phyloP scores from a whole-genome alignment of 2,329 filamentous ascomycete species.

The Amylocarpus encephaloides region DNA sequence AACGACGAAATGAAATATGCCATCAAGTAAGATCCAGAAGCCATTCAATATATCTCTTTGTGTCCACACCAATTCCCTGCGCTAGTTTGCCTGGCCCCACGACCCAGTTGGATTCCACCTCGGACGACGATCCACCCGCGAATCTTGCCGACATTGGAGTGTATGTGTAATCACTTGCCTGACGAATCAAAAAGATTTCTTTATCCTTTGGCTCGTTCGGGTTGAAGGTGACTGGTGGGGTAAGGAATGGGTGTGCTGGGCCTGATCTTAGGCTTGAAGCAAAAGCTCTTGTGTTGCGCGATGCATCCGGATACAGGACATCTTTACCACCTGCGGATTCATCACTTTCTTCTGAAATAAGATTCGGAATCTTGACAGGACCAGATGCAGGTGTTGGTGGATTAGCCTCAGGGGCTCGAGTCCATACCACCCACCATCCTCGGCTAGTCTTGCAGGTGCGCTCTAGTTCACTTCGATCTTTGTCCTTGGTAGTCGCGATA shows the following conservation, averaged over 20 bases:
- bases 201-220: conserved; percentile 34
- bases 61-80: conserved; percentile 72
- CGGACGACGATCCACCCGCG: conserved; percentile 21
- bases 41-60: conserved; percentile 67
- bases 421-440: conserved; percentile 68
- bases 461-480: conserved; percentile 41
- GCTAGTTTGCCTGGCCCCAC: conserved; percentile 55
- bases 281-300: conserved; percentile 14
- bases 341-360: conserved; percentile 11
- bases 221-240: conserved; percentile 1
- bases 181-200: conserved; percentile 56
- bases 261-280: conserved; percentile 19
- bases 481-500: conserved; percentile 38
- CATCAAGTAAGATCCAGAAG: conserved; percentile 50
- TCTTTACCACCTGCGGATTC: not conserved
- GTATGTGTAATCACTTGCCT: conserved; percentile 48
- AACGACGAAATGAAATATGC: too few species aligned
- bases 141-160: conserved; percentile 15
- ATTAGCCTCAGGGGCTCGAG: conserved; percentile 39
- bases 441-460: conserved; percentile 59
- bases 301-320: not conserved
- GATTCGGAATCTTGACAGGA: conserved; percentile 6
- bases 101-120: conserved; percentile 39
- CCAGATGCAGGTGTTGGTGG: conserved; percentile 2
- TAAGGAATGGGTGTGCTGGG: conserved; percentile 27